phyloP scores from a whole-genome alignment of 148 eudicot genomes.

The Talinum fruticosum region DNA sequence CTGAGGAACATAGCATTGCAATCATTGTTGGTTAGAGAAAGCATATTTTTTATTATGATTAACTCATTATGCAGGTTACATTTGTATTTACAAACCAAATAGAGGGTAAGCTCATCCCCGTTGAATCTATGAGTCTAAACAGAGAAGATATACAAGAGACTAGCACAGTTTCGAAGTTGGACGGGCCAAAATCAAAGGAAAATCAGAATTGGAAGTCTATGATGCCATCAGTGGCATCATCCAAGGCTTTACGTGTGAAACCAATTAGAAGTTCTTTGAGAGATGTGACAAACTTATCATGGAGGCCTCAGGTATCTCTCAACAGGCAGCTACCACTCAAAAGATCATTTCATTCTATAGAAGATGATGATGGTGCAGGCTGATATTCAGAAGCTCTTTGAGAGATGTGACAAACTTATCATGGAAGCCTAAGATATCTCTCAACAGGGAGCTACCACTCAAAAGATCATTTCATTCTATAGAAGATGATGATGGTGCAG shows the following conservation, averaged over 20 bases:
- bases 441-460: constrained; percentile 49
- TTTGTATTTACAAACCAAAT: constrained; percentile 94
- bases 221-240: constrained; percentile 25
- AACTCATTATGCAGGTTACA: constrained; percentile 55
- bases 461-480: constrained; percentile 43
- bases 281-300: constrained; percentile 38
- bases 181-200: constrained; percentile 24
- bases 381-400: constrained; percentile 26
- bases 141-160: constrained; percentile 21
- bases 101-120: constrained; percentile 85
- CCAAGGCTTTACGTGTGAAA: constrained; percentile 33
- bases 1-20: background rate
- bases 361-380: constrained; percentile 40
- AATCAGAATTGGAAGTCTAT: constrained; percentile 16
- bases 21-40: too few relatives aligned
- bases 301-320: constrained; percentile 40
- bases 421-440: constrained; percentile 38
- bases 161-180: background rate
- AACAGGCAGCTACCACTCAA: constrained; percentile 56
- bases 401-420: constrained; percentile 38
- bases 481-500: constrained; percentile 41
- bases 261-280: constrained; percentile 31
- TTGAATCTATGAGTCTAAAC: constrained; percentile 55
- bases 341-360: constrained; percentile 36
- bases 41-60: background rate